Evolutionary conservation across 768 basidiomycete genomes (phyloP), one percentile per base, ranked within the genome.

Genomic region (Suillus weaverae): DNA sequence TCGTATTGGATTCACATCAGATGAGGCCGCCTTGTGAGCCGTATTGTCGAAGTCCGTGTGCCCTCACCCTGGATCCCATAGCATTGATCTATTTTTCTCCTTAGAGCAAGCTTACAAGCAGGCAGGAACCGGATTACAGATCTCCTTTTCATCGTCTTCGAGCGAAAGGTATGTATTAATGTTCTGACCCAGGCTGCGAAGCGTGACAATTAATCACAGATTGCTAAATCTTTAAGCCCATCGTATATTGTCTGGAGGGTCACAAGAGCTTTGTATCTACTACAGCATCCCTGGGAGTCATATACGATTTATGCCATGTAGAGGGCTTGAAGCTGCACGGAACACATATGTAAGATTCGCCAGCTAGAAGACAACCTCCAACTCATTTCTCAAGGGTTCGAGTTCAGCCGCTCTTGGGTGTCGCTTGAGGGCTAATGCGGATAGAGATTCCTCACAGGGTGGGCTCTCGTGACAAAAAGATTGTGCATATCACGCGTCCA

Each of bases 351-450:
- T n/a, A 26, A 26, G 26, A 26, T 26, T 26, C 26, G 26, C 26
- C 26, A 26, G 26, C 2, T 26, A 26, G 26, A 26, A 26, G 26
- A 26, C 26, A 26, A 26, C 26, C 33, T 35, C 54, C 5, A 67
- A 41, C 11, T 62, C 30, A 32, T 70, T 66, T n/a, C 67, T 54
- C 11, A 74, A 64, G 14, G 81, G 77, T 64, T 70, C 72, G 72
- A 22, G 76, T 69, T 46, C 6, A 62, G 11, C 48, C 41, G 26
- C 41, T 48, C 16, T 71, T 66, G 22, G 84, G 82, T 18, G 82
- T 83, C 9, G 81, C 82, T 14, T 83, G 80, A 3, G 80, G 76
- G 11, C 82, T 35, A 81, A 83, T 2, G 79, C 81, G 18, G 81
- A 77, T 38, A 64, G 44, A 26, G 57, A 68, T 20, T n/a, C 43